Evolutionary conservation across 176 grass and related monocot species (phyloP).

Genomic region (Triticum turgidum): DNA sequence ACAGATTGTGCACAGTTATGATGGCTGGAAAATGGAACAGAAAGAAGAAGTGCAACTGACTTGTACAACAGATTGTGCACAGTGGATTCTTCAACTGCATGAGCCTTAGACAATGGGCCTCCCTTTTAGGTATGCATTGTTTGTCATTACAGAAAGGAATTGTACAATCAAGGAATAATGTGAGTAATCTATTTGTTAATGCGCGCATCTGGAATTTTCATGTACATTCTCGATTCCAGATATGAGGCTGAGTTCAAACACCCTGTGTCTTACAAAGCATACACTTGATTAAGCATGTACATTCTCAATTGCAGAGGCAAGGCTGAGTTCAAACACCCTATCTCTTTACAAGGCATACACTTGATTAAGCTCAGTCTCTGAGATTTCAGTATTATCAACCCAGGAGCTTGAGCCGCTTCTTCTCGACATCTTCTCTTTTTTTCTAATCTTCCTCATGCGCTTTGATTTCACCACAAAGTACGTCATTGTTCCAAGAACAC

Average conservation of each 20-base stretch:
- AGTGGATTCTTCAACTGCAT: slow-evolving; percentile 24
- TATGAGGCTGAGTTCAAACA: slow-evolving; percentile 20
- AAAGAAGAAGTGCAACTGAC: slow-evolving; percentile 29
- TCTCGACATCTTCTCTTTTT: slow-evolving; percentile 81
- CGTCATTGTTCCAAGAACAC: slow-evolving; percentile 94
- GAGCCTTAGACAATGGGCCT: slow-evolving; percentile 25
- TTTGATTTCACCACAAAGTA: slow-evolving; percentile 97
- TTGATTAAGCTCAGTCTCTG: slow-evolving; percentile 69
- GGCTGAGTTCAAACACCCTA: slow-evolving; percentile 17
- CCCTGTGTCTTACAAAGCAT: slow-evolving; percentile 71
- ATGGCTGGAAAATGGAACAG: too few relatives aligned
- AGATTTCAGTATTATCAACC: slow-evolving; percentile 80
- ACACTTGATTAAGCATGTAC: slow-evolving; percentile 53
- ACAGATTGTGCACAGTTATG: too few relatives aligned
- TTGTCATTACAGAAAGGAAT: slow-evolving; percentile 37
- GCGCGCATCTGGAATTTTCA: slow-evolving; percentile 28
- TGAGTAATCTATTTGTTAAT: slow-evolving; percentile 50
- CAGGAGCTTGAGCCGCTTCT: slow-evolving; percentile 80
- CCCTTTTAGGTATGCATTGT: slow-evolving; percentile 17
- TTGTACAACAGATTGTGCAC: slow-evolving; percentile 38
- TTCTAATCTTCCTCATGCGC: slow-evolving; percentile 67
- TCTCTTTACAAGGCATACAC: slow-evolving; percentile 89
- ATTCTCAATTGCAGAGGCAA: slow-evolving; percentile 14
- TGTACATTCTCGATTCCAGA: slow-evolving; percentile 27
- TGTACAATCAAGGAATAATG: slow-evolving; percentile 35